Base-by-base conservation (phyloP, 73 alveolate genomes). In the Symbiodinium pilosum region DNA sequence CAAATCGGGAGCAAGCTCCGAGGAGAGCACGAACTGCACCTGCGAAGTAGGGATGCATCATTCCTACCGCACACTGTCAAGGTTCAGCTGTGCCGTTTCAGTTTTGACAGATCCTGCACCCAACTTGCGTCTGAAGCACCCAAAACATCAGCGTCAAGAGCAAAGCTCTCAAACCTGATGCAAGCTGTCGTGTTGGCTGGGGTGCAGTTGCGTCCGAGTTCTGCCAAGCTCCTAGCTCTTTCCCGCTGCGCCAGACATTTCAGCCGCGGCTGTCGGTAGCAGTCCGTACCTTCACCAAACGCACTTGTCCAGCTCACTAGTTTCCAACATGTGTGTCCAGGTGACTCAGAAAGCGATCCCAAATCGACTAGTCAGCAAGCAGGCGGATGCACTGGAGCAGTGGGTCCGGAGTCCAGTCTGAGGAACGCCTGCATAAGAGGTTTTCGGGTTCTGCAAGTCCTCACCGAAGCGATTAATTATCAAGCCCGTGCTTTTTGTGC, bases 81-180 rank as follows among this genome's bases (percentile, higher is more conserved):
- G n/a, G n/a, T n/a, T n/a, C n/a, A n/a, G n/a, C n/a, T n/a, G n/a
- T n/a, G n/a, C n/a, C n/a, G n/a, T n/a, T n/a, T n/a, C n/a, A n/a
- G n/a, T n/a, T n/a, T n/a, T n/a, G n/a, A n/a, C n/a, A n/a, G n/a
- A n/a, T n/a, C n/a, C n/a, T n/a, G n/a, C n/a, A n/a, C n/a, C n/a
- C n/a, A n/a, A n/a, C n/a, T n/a, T n/a, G 34, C 3, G 42, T 43
- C 93, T 34, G 14, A 47, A 52, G 51, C 12, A 52, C 94, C n/a
- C 69, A 87, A 41, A 87, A 87, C 38, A 87, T 41, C n/a, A 87
- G 21, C 59, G 94, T 87, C 94, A 87, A 21, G 34, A 87, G 59
- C 54, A 87, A 16, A 24, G 64, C 94, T 12, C 84, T 43, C 30
- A 87, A 14, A 36, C 94, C 94, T 81, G 87, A 14, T 56, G 42